phyloP scores from a whole-genome alignment of 306 rosid species.

The Fragaria iinumae region DNA sequence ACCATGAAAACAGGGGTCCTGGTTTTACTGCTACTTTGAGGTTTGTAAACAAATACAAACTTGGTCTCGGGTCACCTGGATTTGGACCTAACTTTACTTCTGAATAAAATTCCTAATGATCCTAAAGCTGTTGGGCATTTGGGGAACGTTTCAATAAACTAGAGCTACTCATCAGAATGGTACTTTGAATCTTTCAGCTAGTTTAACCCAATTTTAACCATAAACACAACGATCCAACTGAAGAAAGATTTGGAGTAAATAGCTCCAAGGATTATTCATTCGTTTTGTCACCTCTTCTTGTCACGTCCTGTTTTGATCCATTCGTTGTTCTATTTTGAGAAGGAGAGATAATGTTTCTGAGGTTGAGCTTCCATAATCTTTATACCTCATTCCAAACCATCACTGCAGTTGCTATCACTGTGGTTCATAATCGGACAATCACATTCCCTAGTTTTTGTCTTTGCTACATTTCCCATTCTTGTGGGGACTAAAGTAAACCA shows the following conservation, averaged over 20 bases:
- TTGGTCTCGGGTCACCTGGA: neutral
- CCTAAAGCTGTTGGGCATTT: conserved; percentile 8
- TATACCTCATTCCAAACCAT: conserved; percentile 9
- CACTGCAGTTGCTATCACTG: conserved; percentile 21
- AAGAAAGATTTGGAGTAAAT: neutral
- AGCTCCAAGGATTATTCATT: conserved; percentile 8
- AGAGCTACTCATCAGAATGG: neutral
- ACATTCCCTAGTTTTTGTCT: neutral
- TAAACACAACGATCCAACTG: neutral
- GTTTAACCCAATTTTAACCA: neutral
- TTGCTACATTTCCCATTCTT: neutral
- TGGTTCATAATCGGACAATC: conserved; percentile 28
- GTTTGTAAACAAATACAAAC: neutral
- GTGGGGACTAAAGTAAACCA: conserved; percentile 21
- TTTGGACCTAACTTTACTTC: neutral
- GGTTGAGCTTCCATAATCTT: conserved; percentile 45
- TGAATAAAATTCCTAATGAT: neutral
- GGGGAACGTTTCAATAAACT: neutral
- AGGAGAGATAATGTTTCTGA: conserved; percentile 55
- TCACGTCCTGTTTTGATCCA: neutral
- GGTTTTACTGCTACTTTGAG: neutral
- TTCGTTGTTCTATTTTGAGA: neutral
- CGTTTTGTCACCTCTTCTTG: conserved; percentile 5
- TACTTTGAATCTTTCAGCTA: neutral
- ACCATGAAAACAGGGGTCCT: conserved; percentile 24